Conservation (phyloP, 148 eudicot species). For the Persicaria tinctoria region DNA sequence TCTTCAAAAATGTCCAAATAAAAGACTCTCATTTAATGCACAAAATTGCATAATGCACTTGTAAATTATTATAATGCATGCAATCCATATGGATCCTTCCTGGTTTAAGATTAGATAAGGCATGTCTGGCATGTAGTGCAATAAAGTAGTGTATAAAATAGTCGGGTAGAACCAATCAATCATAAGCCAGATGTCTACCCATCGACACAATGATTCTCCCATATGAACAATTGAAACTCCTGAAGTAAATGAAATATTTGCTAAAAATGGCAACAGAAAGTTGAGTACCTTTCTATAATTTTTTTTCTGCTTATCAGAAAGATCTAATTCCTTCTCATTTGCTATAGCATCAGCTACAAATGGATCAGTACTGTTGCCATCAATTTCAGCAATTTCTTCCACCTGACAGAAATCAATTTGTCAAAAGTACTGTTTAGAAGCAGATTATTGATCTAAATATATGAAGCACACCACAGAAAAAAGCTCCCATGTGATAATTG, state of each 20-base stretch:
- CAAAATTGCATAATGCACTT: no score
- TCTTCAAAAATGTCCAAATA: no score
- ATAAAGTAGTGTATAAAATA: no score
- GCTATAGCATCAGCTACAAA: constrained; percentile 84
- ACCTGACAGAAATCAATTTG: constrained; percentile 36
- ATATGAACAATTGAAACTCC: not conserved
- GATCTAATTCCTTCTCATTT: constrained; percentile 60
- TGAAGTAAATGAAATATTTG: not conserved
- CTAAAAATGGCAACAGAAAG: not conserved
- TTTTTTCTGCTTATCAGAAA: constrained; percentile 69
- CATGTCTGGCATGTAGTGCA: no score
- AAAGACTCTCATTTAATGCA: no score
- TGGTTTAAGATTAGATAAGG: no score
- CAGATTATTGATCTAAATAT: not conserved
- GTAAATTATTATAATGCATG: no score
- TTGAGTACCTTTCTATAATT: constrained; percentile 68
- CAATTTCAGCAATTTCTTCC: constrained; percentile 95
- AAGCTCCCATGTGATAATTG: not conserved
- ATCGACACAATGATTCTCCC: not conserved
- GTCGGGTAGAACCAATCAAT: not conserved
- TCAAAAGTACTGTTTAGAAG: not conserved
- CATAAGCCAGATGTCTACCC: not conserved
- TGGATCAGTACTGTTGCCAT: constrained; percentile 58
- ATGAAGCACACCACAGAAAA: not conserved
- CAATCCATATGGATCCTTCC: no score